A percentile compares a stretch with the other conserved stretches of the same genome.
Conservation (phyloP, 768 basidiomycete species). For the Megacollybia marginata region DNA sequence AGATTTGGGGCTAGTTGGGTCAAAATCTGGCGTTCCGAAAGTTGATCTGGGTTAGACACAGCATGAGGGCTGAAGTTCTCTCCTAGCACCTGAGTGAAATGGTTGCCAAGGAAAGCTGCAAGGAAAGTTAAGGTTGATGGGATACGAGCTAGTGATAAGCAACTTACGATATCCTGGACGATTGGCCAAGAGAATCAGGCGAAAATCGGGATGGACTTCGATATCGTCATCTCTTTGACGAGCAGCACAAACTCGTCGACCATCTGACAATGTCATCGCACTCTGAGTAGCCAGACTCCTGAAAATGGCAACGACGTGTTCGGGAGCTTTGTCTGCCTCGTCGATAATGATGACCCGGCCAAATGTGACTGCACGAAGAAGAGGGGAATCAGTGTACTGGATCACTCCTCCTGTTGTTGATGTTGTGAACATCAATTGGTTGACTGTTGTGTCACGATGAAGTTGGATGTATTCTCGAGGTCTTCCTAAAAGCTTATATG, state of each 20-base stretch:
- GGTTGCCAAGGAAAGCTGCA: conserved; percentile 64
- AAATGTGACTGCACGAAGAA: conserved; percentile 52
- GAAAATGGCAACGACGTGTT: conserved; percentile 68
- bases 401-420: conserved; percentile 50
- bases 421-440: conserved; percentile 64
- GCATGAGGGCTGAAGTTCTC: conserved; percentile 65
- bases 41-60: conserved; percentile 59
- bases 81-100: conserved; percentile 65
- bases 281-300: conserved; percentile 59
- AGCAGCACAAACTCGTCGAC: conserved; percentile 42
- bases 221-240: conserved; percentile 47
- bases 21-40: conserved; percentile 54
- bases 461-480: conserved; percentile 67
- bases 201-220: conserved; percentile 55
- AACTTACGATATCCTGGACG: conserved; percentile 59
- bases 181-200: conserved; percentile 58
- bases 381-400: conserved; percentile 57
- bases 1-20: conserved; percentile 57
- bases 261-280: conserved; percentile 58
- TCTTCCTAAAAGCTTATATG: conserved; percentile 43
- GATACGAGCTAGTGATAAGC: neutral
- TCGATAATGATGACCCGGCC: conserved; percentile 66
- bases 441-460: conserved; percentile 64
- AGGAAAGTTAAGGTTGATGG: neutral
- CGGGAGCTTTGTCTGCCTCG: conserved; percentile 68